These are phyloP conservation scores for Claviceps sp. DNA, from an alignment of 2,329 filamentous ascomycete genomes.

Conservation along the genomic window DNA sequence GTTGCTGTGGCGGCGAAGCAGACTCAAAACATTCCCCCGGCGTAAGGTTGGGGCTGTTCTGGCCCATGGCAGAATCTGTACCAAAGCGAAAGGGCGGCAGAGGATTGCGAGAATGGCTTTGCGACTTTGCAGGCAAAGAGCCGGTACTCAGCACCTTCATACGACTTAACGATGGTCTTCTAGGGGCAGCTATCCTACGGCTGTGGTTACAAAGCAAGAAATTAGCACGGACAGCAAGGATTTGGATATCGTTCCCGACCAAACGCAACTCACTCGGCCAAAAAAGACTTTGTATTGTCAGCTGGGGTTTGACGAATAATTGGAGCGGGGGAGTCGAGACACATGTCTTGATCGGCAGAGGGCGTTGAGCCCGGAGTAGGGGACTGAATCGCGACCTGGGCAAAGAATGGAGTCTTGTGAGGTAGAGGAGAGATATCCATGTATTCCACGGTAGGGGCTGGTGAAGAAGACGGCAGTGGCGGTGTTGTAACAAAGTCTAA, in stretches of 20 bases:
- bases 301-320: constrained; percentile 31
- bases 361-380: constrained; percentile 50
- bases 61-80: constrained; percentile 15
- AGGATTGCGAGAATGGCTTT: constrained; percentile 43
- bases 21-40: constrained; percentile 67
- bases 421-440: constrained; percentile 94
- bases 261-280: constrained; percentile 36
- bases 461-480: constrained; percentile 71
- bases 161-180: constrained; percentile 62
- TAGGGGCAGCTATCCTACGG: constrained; percentile 52
- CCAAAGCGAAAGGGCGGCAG: constrained; percentile 66
- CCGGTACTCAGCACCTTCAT: constrained; percentile 63
- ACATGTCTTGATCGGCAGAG: constrained; percentile 29
- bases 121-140: constrained; percentile 45
- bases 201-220: constrained; percentile 26
- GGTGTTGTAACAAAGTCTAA: constrained; percentile 70
- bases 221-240: background rate
- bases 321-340: constrained; percentile 43
- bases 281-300: constrained; percentile 34
- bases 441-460: constrained; percentile 54
- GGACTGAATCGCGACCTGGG: constrained; percentile 55
- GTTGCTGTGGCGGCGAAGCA: constrained; percentile 61
- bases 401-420: constrained; percentile 62
- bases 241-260: constrained; percentile 5
- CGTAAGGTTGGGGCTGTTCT: constrained; percentile 36